Conservation (phyloP, 1,284 basidiomycete species). For the Tylopilus orsonianus region DNA sequence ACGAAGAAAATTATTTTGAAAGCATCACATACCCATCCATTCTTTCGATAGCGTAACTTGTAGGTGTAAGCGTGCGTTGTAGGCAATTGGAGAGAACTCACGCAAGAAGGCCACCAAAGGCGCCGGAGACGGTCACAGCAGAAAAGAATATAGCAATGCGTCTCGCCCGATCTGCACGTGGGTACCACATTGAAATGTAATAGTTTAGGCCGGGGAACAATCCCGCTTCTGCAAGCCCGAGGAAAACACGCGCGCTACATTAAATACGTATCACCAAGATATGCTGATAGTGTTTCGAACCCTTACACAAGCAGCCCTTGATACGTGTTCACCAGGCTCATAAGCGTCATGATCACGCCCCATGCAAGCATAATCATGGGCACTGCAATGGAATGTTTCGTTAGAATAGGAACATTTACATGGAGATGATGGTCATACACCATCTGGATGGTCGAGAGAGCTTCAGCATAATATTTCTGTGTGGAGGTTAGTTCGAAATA, state of each 20-base stretch:
- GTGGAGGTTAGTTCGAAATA: background rate
- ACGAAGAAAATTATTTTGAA: background rate
- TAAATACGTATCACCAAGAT: too few relatives aligned
- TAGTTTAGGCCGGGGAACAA: constrained; percentile 54
- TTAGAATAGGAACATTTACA: background rate
- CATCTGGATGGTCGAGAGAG: background rate
- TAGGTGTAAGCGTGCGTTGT: background rate
- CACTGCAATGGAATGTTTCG: background rate
- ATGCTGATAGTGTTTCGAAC: background rate
- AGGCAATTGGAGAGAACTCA: constrained; percentile 5
- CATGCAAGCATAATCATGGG: background rate
- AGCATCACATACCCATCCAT: constrained; percentile 33
- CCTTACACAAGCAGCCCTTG: background rate
- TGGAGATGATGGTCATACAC: background rate
- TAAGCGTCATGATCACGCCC: background rate
- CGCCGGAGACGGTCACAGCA: constrained; percentile 53
- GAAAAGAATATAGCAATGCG: constrained; percentile 59
- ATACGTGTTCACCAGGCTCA: constrained; percentile 1
- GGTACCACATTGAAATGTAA: constrained; percentile 55
- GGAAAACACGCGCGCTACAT: constrained; percentile 34
- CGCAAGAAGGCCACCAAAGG: constrained; percentile 40
- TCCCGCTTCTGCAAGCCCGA: constrained; percentile 53
- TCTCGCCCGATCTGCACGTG: constrained; percentile 44
- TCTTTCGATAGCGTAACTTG: constrained; percentile 30
- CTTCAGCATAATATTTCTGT: background rate